These are phyloP conservation scores for Arabidopsis hybrid DNA, from an alignment of 441 rosid genomes.

Conservation along the genomic window DNA sequence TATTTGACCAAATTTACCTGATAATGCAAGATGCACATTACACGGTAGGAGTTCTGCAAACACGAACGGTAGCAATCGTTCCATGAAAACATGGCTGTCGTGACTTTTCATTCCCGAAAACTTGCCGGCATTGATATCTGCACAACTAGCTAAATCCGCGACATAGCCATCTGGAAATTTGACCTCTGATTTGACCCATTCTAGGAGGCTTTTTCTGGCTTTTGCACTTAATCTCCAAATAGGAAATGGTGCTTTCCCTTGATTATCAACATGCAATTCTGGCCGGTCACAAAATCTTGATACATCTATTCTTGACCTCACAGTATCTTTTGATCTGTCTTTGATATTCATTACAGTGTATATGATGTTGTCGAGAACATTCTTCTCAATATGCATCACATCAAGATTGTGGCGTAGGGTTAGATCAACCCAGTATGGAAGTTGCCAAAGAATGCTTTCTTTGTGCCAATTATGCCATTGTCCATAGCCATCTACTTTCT, in stretches of 20 bases:
- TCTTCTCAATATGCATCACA: neutral
- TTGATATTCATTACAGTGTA: neutral
- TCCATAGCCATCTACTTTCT: neutral
- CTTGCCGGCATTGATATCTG: neutral
- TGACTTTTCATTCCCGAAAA: neutral
- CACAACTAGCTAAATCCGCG: neutral
- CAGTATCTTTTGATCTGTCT: neutral
- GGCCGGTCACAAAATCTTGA: too few species aligned
- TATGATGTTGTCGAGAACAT: neutral
- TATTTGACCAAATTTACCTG: too few species aligned
- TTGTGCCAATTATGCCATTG: neutral
- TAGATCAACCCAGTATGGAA: neutral
- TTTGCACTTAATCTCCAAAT: neutral
- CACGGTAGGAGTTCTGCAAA: too few species aligned
- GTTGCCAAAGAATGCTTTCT: neutral
- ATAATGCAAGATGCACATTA: too few species aligned
- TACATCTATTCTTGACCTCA: neutral
- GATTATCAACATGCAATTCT: too few species aligned
- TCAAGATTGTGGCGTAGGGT: neutral
- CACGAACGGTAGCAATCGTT: too few species aligned
- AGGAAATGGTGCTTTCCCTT: neutral
- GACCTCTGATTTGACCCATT: neutral
- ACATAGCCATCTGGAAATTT: neutral
- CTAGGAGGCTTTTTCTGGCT: neutral
- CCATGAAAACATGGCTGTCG: too few species aligned